Conservation (phyloP, 164 flowering plant species). For the Aristolochia fimbriata region DNA sequence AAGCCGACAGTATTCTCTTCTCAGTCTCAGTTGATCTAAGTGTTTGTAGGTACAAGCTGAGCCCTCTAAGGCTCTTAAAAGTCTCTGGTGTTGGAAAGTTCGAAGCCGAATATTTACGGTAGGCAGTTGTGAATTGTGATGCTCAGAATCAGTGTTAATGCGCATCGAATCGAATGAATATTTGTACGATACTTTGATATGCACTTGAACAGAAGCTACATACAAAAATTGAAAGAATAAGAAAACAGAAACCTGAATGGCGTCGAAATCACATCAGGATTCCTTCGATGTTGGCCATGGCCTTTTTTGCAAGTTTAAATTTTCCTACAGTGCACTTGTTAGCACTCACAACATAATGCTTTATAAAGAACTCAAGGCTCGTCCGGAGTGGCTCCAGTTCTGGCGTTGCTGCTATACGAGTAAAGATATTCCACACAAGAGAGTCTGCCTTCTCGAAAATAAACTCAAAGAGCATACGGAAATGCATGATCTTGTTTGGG, state of each 20-base stretch:
- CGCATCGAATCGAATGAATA: too few species aligned
- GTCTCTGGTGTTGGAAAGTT: too few species aligned
- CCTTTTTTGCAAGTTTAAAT: constrained; percentile 66
- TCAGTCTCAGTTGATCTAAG: too few species aligned
- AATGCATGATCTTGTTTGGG: constrained; percentile 74
- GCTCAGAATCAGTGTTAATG: too few species aligned
- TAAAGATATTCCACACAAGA: constrained; percentile 72
- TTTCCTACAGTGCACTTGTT: constrained; percentile 23
- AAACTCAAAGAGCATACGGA: constrained; percentile 69
- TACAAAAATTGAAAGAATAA: too few species aligned
- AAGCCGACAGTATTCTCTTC: too few species aligned
- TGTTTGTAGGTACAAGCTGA: too few species aligned
- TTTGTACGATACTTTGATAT: too few species aligned
- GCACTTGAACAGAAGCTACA: too few species aligned
- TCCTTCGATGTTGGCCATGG: constrained; percentile 53
- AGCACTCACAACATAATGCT: constrained; percentile 36
- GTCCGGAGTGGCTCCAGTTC: constrained; percentile 60
- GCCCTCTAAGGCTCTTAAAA: too few species aligned
- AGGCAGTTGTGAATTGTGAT: too few species aligned
- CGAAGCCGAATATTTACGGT: too few species aligned
- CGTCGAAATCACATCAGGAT: constrained; percentile 44
- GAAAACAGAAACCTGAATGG: neutral
- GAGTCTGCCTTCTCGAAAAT: constrained; percentile 58
- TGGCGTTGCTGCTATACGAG: constrained; percentile 60
- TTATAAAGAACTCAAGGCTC: constrained; percentile 58